phyloP scores from a whole-genome alignment of 2,329 filamentous ascomycete species.

The Alternaria arbusti region DNA sequence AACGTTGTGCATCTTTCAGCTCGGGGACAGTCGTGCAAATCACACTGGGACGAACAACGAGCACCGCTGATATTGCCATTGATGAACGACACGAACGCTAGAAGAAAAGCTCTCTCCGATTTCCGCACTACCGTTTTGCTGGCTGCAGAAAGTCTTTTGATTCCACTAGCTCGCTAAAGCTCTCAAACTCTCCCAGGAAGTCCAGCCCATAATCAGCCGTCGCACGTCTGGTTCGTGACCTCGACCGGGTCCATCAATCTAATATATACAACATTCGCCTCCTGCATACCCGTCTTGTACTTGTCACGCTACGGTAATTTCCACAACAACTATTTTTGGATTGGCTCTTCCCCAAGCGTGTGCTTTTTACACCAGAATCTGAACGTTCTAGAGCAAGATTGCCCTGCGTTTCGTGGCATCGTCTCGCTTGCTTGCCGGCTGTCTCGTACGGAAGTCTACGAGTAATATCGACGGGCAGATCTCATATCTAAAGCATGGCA shows the following conservation, averaged over 20 bases:
- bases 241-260: conserved; percentile 42
- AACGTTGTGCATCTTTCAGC: neutral
- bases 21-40: neutral
- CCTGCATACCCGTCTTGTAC: conserved; percentile 13
- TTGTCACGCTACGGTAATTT: conserved; percentile 22
- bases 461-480: conserved; percentile 32
- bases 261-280: conserved; percentile 38
- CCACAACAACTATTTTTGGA: conserved; percentile 36
- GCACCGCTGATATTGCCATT: conserved; percentile 26
- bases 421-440: conserved; percentile 13
- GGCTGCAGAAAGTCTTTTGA: conserved; percentile 23
- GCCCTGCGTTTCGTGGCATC: conserved; percentile 8
- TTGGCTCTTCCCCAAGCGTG: conserved; percentile 7
- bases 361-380: conserved; percentile 21
- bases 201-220: conserved; percentile 37
- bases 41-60: conserved; percentile 1
- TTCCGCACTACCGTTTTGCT: conserved; percentile 13
- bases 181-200: conserved; percentile 23
- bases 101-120: conserved; percentile 12
- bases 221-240: conserved; percentile 27
- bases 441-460: conserved; percentile 24
- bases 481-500: conserved; percentile 21
- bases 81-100: conserved; percentile 38
- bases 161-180: conserved; percentile 30
- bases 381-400: conserved; percentile 37